Percentiles rank a stretch among this genome's conserved stretches.
These are phyloP conservation scores for Rutidosis leptorrhynchoides DNA, from an alignment of 129 eudicot genomes.

Conservation along the genomic window DNA sequence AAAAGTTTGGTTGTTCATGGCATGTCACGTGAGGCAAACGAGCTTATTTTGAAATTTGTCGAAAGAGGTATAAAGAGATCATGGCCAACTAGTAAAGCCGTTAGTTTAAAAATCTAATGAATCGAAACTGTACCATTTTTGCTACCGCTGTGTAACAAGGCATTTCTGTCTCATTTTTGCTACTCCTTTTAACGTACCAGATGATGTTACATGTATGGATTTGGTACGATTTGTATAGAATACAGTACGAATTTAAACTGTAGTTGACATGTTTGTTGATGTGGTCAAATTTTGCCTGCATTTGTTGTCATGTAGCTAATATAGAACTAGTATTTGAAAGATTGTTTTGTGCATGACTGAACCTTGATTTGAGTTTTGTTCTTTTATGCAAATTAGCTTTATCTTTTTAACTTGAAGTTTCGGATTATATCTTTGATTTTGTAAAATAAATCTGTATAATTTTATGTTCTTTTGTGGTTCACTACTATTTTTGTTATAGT, in stretches of 20 bases:
- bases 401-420: too few relatives aligned
- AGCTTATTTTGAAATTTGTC: slow-evolving; percentile 71
- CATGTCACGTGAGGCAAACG: slow-evolving; percentile 56
- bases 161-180: not conserved
- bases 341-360: not conserved
- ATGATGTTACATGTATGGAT: not conserved
- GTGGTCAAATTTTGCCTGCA: not conserved
- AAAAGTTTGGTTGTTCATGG: slow-evolving; percentile 47
- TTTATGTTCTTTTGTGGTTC: too few relatives aligned
- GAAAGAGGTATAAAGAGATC: slow-evolving; percentile 50
- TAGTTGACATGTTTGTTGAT: not conserved
- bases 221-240: not conserved
- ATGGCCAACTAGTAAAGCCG: not conserved
- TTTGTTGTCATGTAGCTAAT: not conserved
- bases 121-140: not conserved
- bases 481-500: too few relatives aligned
- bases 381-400: too few relatives aligned
- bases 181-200: not conserved
- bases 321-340: not conserved
- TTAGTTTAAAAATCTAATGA: not conserved
- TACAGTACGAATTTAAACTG: too few relatives aligned
- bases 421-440: too few relatives aligned
- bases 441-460: too few relatives aligned
- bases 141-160: slow-evolving; percentile 8
- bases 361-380: not conserved